phyloP scores from a whole-genome alignment of 1,284 basidiomycete genomes.

The Anthracocystis panici-leucophaei region DNA sequence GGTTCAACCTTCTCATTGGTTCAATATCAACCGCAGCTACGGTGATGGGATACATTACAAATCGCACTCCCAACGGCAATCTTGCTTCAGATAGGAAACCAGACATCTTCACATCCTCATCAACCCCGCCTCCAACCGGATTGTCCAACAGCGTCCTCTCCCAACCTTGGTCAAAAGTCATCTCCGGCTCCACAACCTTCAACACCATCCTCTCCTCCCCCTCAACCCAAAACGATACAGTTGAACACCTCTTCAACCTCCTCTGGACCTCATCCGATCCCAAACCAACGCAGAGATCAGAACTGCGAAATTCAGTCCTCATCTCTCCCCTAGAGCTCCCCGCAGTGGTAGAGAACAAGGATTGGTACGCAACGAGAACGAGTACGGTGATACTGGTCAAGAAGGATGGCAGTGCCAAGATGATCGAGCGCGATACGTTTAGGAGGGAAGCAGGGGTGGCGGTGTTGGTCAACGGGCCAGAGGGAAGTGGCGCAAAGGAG shows the following conservation, averaged over 20 bases:
- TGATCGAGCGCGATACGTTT: constrained; percentile 52
- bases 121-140: neutral
- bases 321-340: constrained; percentile 36
- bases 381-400: constrained; percentile 42
- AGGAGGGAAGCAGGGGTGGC: neutral
- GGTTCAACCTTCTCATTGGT: constrained; percentile 60
- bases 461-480: constrained; percentile 24
- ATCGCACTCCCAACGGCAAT: constrained; percentile 27
- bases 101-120: constrained; percentile 14
- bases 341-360: neutral
- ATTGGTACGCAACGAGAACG: constrained; percentile 54
- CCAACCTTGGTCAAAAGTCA: constrained; percentile 46
- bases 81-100: neutral
- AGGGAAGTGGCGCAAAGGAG: constrained; percentile 2
- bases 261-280: constrained; percentile 37
- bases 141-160: constrained; percentile 42
- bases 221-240: constrained; percentile 1
- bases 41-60: constrained; percentile 38
- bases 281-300: constrained; percentile 9
- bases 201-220: constrained; percentile 2
- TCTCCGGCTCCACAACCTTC: constrained; percentile 13
- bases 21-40: neutral
- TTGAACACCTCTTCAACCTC: constrained; percentile 35
- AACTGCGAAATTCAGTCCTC: constrained; percentile 41
- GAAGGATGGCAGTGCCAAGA: constrained; percentile 19